Evolutionary conservation across 78 protist species (phyloP).

Genomic region (Bigelowiella natans): DNA sequence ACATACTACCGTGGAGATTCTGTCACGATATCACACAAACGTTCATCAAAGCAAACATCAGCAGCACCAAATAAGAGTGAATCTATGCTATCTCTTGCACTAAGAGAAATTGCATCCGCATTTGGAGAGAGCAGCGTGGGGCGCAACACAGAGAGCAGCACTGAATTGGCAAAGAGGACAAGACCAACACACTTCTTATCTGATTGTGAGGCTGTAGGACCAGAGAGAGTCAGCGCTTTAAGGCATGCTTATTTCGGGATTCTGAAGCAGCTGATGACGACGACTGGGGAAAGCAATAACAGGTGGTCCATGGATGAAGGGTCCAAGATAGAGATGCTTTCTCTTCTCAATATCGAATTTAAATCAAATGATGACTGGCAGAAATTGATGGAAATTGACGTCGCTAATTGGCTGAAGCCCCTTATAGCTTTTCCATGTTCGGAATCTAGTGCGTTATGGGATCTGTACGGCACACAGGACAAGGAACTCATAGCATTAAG

Average conservation of each 20-base stretch:
- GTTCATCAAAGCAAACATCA: background rate
- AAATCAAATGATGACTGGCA: background rate
- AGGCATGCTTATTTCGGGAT: background rate
- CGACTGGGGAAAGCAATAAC: background rate
- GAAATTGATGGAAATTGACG: background rate
- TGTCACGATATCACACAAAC: background rate
- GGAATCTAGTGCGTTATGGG: background rate
- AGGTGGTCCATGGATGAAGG: background rate
- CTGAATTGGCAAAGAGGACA: background rate
- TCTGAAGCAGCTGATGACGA: background rate
- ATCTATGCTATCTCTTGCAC: background rate
- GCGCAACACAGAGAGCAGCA: background rate
- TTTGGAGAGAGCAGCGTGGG: background rate
- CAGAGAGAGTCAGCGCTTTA: background rate
- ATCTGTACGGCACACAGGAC: too few relatives aligned
- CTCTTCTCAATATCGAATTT: background rate
- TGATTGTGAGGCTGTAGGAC: background rate
- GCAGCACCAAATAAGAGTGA: background rate
- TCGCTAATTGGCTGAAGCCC: background rate
- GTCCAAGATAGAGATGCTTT: background rate
- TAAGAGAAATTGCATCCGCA: background rate
- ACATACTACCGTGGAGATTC: too few relatives aligned
- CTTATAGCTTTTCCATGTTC: background rate
- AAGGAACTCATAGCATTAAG: background rate
- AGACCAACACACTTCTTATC: background rate